These are phyloP conservation scores for Apiotrichum sp. DNA, from an alignment of 1,284 basidiomycete genomes.

Conservation along the genomic window DNA sequence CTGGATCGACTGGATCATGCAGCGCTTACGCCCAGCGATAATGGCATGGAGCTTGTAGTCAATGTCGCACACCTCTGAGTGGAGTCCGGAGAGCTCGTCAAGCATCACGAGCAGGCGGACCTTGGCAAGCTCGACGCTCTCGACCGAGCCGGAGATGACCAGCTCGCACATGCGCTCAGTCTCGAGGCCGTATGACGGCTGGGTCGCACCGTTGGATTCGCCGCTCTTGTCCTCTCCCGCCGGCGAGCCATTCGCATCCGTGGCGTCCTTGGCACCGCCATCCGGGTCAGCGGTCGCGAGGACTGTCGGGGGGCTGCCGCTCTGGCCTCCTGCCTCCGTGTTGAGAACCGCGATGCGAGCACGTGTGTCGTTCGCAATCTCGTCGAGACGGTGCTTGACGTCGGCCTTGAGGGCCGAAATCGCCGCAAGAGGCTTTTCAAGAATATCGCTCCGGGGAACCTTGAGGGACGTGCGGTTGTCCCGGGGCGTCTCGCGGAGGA, in stretches of 20 bases:
- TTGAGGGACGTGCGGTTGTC: slow-evolving; percentile 80
- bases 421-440: slow-evolving; percentile 64
- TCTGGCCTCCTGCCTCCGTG: slow-evolving; percentile 23
- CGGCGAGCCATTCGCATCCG: slow-evolving; percentile 1
- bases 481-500: slow-evolving; percentile 82
- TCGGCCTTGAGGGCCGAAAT: slow-evolving; percentile 77
- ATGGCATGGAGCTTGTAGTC: slow-evolving; percentile 93
- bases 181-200: slow-evolving; percentile 63
- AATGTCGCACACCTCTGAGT: slow-evolving; percentile 85
- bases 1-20: slow-evolving; percentile 82
- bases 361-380: slow-evolving; percentile 79
- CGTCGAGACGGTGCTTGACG: slow-evolving; percentile 79
- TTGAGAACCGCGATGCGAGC: slow-evolving; percentile 76
- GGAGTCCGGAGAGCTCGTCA: slow-evolving; percentile 87
- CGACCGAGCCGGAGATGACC: slow-evolving; percentile 75
- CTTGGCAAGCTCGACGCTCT: slow-evolving; percentile 85
- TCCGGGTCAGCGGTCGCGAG: slow-evolving; percentile 28
- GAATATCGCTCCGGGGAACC: slow-evolving; percentile 83
- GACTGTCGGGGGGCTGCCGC: slow-evolving; percentile 23
- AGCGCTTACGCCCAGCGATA: slow-evolving; percentile 83
- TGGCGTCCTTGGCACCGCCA: slow-evolving; percentile 8
- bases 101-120: slow-evolving; percentile 86
- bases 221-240: slow-evolving; percentile 3
- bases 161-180: slow-evolving; percentile 89
- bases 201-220: slow-evolving; percentile 6